Conservation (phyloP, 75 land plant species). For the Cryptomeria japonica region DNA sequence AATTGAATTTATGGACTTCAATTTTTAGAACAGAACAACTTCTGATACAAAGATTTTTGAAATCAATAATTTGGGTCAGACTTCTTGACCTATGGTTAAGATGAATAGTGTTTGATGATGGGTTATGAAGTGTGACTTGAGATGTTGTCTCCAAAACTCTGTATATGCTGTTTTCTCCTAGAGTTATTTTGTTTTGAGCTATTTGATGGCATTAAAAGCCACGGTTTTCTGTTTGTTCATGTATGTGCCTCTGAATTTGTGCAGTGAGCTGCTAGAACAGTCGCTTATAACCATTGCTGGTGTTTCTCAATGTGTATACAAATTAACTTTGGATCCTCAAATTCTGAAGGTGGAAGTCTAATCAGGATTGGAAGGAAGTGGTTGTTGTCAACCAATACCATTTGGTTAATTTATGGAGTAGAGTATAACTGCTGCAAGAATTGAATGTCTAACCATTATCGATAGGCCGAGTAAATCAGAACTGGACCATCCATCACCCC, state of each 20-base stretch:
- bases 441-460: not conserved
- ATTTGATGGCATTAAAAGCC: not conserved
- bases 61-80: not conserved
- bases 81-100: not conserved
- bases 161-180: not conserved
- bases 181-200: not conserved
- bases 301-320: not conserved
- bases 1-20: too few species aligned
- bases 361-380: not conserved
- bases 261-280: not conserved
- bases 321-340: not conserved
- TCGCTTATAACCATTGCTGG: not conserved
- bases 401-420: not conserved
- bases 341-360: not conserved
- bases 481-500: not conserved
- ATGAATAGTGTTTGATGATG: not conserved
- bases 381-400: not conserved
- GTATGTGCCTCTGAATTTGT: not conserved
- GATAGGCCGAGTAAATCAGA: not conserved
- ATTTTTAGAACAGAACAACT: not conserved
- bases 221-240: not conserved
- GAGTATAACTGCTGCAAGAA: not conserved
- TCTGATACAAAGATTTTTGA: not conserved
- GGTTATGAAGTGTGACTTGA: not conserved
- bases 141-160: not conserved